Base-by-base conservation (phyloP, 805 yeast species). In the Metschnikowia rubicola region DNA sequence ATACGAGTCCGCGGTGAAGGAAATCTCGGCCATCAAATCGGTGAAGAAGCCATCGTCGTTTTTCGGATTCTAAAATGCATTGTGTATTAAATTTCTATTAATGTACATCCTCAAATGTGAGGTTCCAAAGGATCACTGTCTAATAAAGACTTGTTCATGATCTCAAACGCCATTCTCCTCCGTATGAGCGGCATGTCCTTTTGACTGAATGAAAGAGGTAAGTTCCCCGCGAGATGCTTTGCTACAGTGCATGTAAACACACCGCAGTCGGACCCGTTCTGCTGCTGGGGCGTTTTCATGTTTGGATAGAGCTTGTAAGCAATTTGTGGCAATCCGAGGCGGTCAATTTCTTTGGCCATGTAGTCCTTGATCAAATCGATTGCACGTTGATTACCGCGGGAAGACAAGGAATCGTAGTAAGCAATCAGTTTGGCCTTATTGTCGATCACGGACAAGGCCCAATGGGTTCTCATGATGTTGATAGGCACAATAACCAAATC, bases 211-310 rank as follows among this genome's bases (percentile, higher is more conserved):
- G 65, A 59, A 35, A 88, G 65, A 0, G 73, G 74, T 26, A 64
- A 62, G 5, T 73, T 77, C 32, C 79, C 67, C 0, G 91, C 67
- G 36, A 88, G 57, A 39, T 76, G 83, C 40, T 81, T 77, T 1
- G 87, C 88, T 39, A 83, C 84, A 46, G 90, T 80, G 64, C 97
- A 86, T 2, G 95, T 79, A 60, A 91, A 94, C 2, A 92, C 96
- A 8, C 99, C 99, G 70, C 99, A 94, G 65, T 94, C 99, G 55
- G 63, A 88, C 0, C 97, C 97, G 61, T 94, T 94, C 28, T 75
- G 71, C 62, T 94, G 99, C 55, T 84, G 88, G 1, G 99, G 98
- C 37, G 91, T 63, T 21, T 61, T 56, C 33, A 58, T 44, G 35
- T 61, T 59, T 1, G 69, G 63, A 26, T 49, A 30, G 4, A 70